These are phyloP conservation scores for Carex kokanica DNA, from an alignment of 176 grass and related monocot genomes.

Conservation along the genomic window DNA sequence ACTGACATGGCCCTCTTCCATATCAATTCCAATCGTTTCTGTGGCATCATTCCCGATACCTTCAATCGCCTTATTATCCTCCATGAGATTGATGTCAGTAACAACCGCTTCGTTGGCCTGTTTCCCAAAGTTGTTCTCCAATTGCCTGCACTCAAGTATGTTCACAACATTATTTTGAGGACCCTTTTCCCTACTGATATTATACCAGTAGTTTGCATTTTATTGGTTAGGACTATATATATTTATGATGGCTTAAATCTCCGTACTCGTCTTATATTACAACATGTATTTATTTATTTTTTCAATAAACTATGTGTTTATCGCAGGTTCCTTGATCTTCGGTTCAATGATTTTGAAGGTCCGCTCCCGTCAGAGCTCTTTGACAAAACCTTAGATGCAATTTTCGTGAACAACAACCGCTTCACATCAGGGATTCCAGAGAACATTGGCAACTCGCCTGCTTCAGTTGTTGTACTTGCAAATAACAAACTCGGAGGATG, in stretches of 20 bases:
- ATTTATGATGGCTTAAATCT: not conserved
- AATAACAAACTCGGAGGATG: conserved; percentile 44
- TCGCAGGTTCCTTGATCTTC: conserved; percentile 28
- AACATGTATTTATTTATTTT: not conserved
- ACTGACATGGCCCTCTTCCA: conserved; percentile 37
- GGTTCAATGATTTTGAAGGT: conserved; percentile 43
- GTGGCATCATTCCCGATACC: conserved; percentile 42
- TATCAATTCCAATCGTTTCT: conserved; percentile 44
- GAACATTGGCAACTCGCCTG: conserved; percentile 42
- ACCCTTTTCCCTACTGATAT: not conserved
- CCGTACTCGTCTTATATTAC: not conserved
- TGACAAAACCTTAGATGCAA: conserved; percentile 40
- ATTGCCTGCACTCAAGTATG: conserved; percentile 28
- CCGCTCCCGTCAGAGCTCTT: conserved; percentile 38
- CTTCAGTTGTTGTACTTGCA: conserved; percentile 37
- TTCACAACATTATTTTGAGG: not conserved
- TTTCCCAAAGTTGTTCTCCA: conserved; percentile 33
- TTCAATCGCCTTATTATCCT: conserved; percentile 36
- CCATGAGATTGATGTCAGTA: conserved; percentile 41
- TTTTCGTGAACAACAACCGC: conserved; percentile 42
- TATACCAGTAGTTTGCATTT: not conserved
- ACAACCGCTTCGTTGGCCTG: conserved; percentile 40
- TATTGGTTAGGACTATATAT: not conserved
- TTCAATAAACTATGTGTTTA: not conserved
- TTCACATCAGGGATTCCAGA: conserved; percentile 33